Conservation (phyloP, 805 yeast genomes). For the Kuraishia molischiana region DNA sequence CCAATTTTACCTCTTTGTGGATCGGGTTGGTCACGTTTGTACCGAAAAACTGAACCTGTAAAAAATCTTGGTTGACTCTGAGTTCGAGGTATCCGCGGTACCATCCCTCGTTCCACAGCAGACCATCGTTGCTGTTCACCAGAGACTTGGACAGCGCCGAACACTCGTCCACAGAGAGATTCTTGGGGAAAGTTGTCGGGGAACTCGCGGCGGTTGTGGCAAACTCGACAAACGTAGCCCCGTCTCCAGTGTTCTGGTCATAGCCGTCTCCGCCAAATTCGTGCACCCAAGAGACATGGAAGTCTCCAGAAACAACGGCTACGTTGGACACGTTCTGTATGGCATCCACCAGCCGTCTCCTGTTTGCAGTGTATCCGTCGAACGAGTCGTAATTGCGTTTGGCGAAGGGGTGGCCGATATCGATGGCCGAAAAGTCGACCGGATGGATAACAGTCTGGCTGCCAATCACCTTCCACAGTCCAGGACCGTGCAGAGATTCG, state of each 20-base stretch:
- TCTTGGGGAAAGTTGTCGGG: slow-evolving; percentile 12
- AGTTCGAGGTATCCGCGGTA: slow-evolving; percentile 10
- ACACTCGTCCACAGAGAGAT: slow-evolving; percentile 6
- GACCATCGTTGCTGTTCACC: slow-evolving; percentile 5
- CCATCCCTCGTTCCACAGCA: slow-evolving; percentile 10
- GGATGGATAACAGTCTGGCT: slow-evolving; percentile 10
- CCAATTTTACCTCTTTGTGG: slow-evolving; percentile 6
- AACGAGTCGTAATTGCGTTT: slow-evolving; percentile 14
- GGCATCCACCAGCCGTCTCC: slow-evolving; percentile 10
- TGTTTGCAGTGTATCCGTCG: slow-evolving; percentile 16
- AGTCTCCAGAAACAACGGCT: slow-evolving; percentile 14
- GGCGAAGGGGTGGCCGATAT: slow-evolving; percentile 10
- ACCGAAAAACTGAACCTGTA: slow-evolving; percentile 6
- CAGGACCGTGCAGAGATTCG: slow-evolving; percentile 7
- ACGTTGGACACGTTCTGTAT: slow-evolving; percentile 9
- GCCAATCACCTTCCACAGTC: slow-evolving; percentile 10
- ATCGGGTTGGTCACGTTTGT: slow-evolving; percentile 5
- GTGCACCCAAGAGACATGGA: slow-evolving; percentile 15
- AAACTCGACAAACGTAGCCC: slow-evolving; percentile 14
- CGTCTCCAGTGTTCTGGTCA: slow-evolving; percentile 11
- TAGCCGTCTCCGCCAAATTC: slow-evolving; percentile 11
- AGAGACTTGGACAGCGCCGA: slow-evolving; percentile 6
- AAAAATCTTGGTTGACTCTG: slow-evolving; percentile 1
- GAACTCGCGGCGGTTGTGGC: slow-evolving; percentile 15
- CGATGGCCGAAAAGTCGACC: slow-evolving; percentile 9